These are phyloP conservation scores for Ogataea sp. DNA, from an alignment of 805 yeast species.

Conservation along the genomic window DNA sequence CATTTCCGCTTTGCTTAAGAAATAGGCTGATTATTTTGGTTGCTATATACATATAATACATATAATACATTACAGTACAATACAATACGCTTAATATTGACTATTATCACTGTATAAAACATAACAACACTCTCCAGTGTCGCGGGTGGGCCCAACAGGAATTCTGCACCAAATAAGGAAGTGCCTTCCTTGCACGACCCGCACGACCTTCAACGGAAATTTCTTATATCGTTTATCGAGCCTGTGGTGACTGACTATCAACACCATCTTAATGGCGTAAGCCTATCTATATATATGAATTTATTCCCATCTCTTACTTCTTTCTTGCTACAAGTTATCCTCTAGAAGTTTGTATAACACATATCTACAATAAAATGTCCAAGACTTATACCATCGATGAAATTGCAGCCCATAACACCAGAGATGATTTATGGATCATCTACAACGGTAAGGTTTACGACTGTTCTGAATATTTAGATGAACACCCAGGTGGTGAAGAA, in stretches of 20 bases:
- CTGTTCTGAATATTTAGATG: conserved; percentile 58
- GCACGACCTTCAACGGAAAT: too few relatives aligned
- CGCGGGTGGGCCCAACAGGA: background rate
- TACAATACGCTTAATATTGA: background rate
- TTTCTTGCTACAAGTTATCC: background rate
- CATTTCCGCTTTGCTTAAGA: conserved; percentile 4
- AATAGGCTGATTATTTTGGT: too few relatives aligned
- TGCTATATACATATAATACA: background rate
- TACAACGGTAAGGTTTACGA: conserved; percentile 76
- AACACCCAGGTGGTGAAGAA: conserved; percentile 72
- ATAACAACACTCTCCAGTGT: background rate
- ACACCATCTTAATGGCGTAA: too few relatives aligned
- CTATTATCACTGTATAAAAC: too few relatives aligned
- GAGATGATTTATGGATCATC: conserved; percentile 78
- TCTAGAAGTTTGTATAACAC: too few relatives aligned
- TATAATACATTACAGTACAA: too few relatives aligned
- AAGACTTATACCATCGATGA: conserved; percentile 56
- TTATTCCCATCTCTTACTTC: conserved; percentile 1
- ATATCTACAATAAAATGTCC: conserved; percentile 26
- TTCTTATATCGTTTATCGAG: too few relatives aligned
- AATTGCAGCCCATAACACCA: conserved; percentile 63
- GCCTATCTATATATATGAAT: too few relatives aligned
- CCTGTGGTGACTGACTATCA: too few relatives aligned
- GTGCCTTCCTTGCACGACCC: background rate
- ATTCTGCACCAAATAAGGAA: background rate